Percentiles rank a stretch among this genome's conserved stretches.
Evolutionary conservation across 2,329 filamentous ascomycete genomes (phyloP).

Genomic region (Epichloe festucae): DNA sequence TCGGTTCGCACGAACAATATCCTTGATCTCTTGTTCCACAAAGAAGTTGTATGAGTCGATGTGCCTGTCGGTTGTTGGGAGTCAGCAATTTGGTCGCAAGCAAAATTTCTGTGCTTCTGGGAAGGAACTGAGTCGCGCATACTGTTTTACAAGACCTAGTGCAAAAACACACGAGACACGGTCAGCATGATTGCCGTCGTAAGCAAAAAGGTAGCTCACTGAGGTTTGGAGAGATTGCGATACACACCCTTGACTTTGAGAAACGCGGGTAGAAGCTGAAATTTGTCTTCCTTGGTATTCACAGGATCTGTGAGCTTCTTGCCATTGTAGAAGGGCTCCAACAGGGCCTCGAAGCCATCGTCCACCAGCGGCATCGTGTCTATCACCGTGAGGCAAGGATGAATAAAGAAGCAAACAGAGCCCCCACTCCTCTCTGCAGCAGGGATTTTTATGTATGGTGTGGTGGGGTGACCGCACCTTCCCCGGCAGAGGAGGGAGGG

Average conservation of each 20-base stretch:
- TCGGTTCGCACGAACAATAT: slow-evolving; percentile 86
- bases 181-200: not conserved
- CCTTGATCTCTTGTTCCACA: slow-evolving; percentile 89
- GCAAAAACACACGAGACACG: not conserved
- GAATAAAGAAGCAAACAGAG: not conserved
- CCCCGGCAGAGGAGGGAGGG: not conserved
- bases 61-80: slow-evolving; percentile 35
- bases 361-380: slow-evolving; percentile 40
- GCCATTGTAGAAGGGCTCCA: slow-evolving; percentile 56
- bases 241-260: slow-evolving; percentile 74
- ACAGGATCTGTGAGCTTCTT: slow-evolving; percentile 55
- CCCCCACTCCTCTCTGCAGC: too few species aligned
- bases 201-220: not conserved
- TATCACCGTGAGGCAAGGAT: slow-evolving; percentile 14
- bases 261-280: slow-evolving; percentile 94
- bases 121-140: slow-evolving; percentile 15
- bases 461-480: too few species aligned
- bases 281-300: slow-evolving; percentile 70
- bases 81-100: slow-evolving; percentile 2
- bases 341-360: slow-evolving; percentile 52
- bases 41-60: slow-evolving; percentile 99
- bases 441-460: too few species aligned
- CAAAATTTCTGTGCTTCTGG: not conserved
- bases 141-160: slow-evolving; percentile 72
- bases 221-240: slow-evolving; percentile 10